These are phyloP conservation scores for Aureobasidium zeae DNA, from an alignment of 2,329 filamentous ascomycete species.

Conservation along the genomic window DNA sequence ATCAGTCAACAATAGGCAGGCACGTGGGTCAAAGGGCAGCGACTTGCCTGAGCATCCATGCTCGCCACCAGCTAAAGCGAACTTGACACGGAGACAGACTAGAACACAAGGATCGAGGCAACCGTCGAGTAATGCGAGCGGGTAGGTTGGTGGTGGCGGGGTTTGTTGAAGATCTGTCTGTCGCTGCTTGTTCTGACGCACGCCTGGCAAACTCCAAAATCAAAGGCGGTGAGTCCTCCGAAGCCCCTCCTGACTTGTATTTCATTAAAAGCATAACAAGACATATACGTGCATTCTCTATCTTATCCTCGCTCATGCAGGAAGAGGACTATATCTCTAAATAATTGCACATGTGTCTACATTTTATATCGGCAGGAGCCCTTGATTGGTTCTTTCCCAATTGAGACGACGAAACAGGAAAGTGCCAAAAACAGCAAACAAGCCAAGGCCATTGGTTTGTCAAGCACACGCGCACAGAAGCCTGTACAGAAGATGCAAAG, in stretches of 20 bases:
- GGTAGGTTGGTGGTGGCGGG: slow-evolving; percentile 1
- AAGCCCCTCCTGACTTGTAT: too few relatives aligned
- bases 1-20: neutral
- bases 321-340: too few relatives aligned
- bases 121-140: neutral
- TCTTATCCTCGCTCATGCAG: too few relatives aligned
- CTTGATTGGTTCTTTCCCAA: too few relatives aligned
- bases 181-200: slow-evolving; percentile 4
- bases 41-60: slow-evolving; percentile 18
- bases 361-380: too few relatives aligned
- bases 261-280: too few relatives aligned
- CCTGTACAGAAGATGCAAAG: slow-evolving; percentile 12
- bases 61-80: slow-evolving; percentile 6
- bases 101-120: neutral
- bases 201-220: neutral
- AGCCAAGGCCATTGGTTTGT: too few relatives aligned
- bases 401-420: too few relatives aligned
- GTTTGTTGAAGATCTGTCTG: slow-evolving; percentile 10
- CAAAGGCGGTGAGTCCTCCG: slow-evolving; percentile 9
- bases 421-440: too few relatives aligned
- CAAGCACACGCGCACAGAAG: slow-evolving; percentile 1
- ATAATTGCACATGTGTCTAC: too few relatives aligned
- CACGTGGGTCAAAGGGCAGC: too few relatives aligned
- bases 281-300: too few relatives aligned
- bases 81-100: neutral